Percentiles rank a stretch among this genome's conserved stretches.
phyloP scores from a whole-genome alignment of 192 early-diverging fungal species.

The Coemansia sp. region DNA sequence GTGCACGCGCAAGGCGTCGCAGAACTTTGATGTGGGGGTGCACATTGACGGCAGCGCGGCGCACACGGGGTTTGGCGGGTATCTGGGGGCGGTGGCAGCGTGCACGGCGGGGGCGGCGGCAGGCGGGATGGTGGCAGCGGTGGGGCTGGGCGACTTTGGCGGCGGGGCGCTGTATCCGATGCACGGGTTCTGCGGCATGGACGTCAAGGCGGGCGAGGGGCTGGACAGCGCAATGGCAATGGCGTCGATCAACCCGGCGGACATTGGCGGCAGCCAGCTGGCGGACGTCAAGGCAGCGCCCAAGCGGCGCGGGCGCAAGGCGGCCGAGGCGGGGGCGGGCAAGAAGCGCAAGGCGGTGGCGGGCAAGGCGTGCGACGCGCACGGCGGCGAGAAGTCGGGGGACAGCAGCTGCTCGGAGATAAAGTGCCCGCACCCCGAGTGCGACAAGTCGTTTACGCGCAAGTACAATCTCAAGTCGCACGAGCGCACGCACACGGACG shows the following conservation, averaged over 20 bases:
- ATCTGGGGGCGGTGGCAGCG: slow-evolving; percentile 3
- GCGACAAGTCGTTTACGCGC: slow-evolving; percentile 79
- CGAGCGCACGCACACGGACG: slow-evolving; percentile 70
- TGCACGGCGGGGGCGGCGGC: background rate
- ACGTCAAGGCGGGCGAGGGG: background rate
- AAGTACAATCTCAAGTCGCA: slow-evolving; percentile 87
- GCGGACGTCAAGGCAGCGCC: background rate
- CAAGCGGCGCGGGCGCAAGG: slow-evolving; percentile 20
- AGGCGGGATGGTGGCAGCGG: background rate
- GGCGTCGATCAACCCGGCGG: slow-evolving; percentile 19
- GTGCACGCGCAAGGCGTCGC: slow-evolving; percentile 14
- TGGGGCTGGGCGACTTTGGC: slow-evolving; percentile 3
- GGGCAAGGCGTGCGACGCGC: background rate
- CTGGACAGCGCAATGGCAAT: background rate
- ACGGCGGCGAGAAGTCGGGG: background rate
- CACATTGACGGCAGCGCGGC: slow-evolving; percentile 1
- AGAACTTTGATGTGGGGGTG: slow-evolving; percentile 14
- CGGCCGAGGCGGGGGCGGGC: background rate
- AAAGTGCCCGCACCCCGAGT: slow-evolving; percentile 65
- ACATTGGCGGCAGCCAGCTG: slow-evolving; percentile 5
- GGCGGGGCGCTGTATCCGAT: slow-evolving; percentile 3
- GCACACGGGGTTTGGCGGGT: slow-evolving; percentile 3
- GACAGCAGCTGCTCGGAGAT: slow-evolving; percentile 31
- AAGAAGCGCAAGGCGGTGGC: slow-evolving; percentile 20
- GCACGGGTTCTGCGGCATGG: slow-evolving; percentile 4